These are phyloP conservation scores for Eutrema salsugineum DNA, from an alignment of 441 rosid species.

Conservation along the genomic window DNA sequence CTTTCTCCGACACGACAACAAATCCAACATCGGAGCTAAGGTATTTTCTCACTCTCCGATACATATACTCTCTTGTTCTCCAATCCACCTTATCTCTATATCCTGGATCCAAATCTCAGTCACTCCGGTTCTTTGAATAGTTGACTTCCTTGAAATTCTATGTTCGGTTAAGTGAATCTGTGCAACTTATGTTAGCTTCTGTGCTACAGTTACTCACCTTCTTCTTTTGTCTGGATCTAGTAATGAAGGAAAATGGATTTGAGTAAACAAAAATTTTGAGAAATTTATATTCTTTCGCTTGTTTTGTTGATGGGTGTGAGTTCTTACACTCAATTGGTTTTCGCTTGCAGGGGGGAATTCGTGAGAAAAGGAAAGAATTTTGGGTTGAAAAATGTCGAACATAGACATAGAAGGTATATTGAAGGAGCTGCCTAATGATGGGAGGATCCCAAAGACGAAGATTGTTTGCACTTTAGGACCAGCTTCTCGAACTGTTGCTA, in stretches of 20 bases:
- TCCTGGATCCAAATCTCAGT: constrained; percentile 5
- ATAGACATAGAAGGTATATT: constrained; percentile 79
- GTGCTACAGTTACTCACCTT: neutral
- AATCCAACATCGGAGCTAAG: neutral
- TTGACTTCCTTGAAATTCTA: constrained; percentile 1
- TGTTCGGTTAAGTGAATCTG: constrained; percentile 5
- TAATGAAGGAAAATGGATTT: neutral
- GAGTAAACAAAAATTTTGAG: neutral
- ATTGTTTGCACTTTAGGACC: constrained; percentile 90
- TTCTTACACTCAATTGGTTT: neutral
- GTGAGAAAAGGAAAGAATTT: neutral
- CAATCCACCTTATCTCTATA: neutral
- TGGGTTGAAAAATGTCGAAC: constrained; percentile 55
- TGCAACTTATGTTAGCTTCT: neutral
- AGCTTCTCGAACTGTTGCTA: constrained; percentile 66
- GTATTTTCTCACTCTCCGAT: neutral
- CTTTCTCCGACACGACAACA: constrained; percentile 26
- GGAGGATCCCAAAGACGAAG: constrained; percentile 73
- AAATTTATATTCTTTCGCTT: neutral
- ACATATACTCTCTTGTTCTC: neutral
- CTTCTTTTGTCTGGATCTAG: neutral
- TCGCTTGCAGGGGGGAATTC: neutral
- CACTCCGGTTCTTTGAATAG: neutral
- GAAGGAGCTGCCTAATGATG: constrained; percentile 60
- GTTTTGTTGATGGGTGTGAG: neutral